Percentiles rank a stretch among this genome's conserved stretches.
Evolutionary conservation across 2,329 filamentous ascomycete species (phyloP).

Genomic region (Tolypocladium paradoxum): DNA sequence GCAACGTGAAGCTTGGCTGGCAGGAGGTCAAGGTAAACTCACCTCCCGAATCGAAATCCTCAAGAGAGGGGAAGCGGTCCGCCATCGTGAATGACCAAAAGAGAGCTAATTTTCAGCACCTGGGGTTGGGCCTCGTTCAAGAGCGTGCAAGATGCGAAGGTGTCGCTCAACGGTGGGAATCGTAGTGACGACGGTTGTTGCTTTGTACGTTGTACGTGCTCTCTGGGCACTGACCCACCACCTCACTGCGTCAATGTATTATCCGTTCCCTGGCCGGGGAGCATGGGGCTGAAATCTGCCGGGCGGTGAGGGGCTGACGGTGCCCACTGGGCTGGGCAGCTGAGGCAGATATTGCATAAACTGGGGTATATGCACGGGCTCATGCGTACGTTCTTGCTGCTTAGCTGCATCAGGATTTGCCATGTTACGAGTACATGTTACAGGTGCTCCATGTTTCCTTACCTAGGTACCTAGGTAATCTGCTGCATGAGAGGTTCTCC

Average conservation of each 20-base stretch:
- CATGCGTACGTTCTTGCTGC: not conserved
- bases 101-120: too few species aligned
- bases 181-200: not conserved
- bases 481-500: not conserved
- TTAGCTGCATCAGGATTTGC: not conserved
- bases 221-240: not conserved
- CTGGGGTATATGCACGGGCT: not conserved
- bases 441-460: not conserved
- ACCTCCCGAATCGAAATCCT: slow-evolving; percentile 64
- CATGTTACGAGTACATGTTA: too few species aligned
- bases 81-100: slow-evolving; percentile 44
- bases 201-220: not conserved
- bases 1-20: not conserved
- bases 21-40: slow-evolving; percentile 12
- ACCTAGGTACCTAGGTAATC: too few species aligned
- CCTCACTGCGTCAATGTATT: slow-evolving; percentile 1
- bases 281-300: slow-evolving; percentile 21
- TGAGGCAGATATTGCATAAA: slow-evolving; percentile 3
- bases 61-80: slow-evolving; percentile 67
- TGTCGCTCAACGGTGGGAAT: not conserved
- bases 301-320: slow-evolving; percentile 18
- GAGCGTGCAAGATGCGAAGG: not conserved
- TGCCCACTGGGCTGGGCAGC: not conserved
- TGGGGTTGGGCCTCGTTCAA: not conserved
- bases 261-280: slow-evolving; percentile 4